Conservation (phyloP, 2,329 filamentous ascomycete species). For the Pyricularia sp. region DNA sequence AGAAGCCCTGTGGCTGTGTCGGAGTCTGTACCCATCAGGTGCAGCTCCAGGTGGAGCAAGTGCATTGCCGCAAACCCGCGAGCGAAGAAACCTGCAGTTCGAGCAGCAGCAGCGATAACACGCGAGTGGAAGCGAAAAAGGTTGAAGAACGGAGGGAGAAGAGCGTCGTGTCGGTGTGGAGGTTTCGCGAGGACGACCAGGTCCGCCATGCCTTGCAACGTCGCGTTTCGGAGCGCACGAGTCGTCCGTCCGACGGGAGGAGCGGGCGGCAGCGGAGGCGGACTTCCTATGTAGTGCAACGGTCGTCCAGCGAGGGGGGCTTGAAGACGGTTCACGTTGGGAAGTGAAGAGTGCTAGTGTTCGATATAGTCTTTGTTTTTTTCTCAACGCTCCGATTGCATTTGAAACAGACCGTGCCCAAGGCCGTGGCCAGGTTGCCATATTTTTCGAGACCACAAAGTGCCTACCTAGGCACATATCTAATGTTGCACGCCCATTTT, state of each 20-base stretch:
- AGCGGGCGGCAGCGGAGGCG: background rate
- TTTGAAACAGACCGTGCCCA: background rate
- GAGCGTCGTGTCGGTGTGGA: conserved; percentile 3
- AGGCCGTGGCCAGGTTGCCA: background rate
- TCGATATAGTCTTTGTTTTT: background rate
- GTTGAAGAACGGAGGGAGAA: background rate
- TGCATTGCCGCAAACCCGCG: background rate
- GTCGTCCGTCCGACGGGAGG: background rate
- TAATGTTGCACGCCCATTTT: too few relatives aligned
- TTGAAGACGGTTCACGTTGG: background rate
- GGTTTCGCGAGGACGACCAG: background rate
- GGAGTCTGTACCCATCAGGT: background rate
- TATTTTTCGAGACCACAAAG: too few relatives aligned
- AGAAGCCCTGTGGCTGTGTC: background rate
- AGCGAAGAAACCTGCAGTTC: background rate
- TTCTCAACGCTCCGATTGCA: background rate
- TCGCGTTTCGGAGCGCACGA: background rate
- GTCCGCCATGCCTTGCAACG: background rate
- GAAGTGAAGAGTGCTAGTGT: background rate
- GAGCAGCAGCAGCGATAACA: background rate
- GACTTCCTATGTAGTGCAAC: background rate
- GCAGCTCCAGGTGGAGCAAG: background rate
- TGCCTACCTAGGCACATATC: too few relatives aligned
- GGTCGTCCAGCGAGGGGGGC: background rate
- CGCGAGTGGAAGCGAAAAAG: background rate